These are phyloP conservation scores for Zygoascus meyerae DNA, from an alignment of 1,139 yeast genomes.

Conservation along the genomic window DNA sequence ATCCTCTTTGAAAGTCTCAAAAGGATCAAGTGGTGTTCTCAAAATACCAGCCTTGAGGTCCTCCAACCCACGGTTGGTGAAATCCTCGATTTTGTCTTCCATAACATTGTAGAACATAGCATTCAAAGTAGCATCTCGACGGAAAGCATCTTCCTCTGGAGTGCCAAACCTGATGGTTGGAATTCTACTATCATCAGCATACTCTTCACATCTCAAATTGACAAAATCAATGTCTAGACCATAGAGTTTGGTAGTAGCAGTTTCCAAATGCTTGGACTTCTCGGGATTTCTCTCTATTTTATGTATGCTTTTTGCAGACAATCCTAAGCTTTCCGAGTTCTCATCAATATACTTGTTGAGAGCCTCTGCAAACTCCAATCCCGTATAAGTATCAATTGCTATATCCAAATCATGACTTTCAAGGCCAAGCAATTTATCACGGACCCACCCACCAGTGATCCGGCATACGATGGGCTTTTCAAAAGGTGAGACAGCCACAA, in stretches of 20 bases:
- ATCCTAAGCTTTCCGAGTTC: constrained; percentile 38
- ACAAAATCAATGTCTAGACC: constrained; percentile 88
- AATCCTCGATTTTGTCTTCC: constrained; percentile 68
- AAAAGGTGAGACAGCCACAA: constrained; percentile 20
- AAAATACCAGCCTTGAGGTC: constrained; percentile 68
- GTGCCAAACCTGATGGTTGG: constrained; percentile 74
- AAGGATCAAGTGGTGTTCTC: constrained; percentile 82
- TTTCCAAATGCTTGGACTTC: constrained; percentile 90
- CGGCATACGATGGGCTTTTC: constrained; percentile 47
- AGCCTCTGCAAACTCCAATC: constrained; percentile 74
- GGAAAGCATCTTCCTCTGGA: constrained; percentile 81
- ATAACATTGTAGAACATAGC: constrained; percentile 83
- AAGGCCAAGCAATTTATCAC: constrained; percentile 81
- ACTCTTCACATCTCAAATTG: constrained; percentile 80
- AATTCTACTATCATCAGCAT: constrained; percentile 73
- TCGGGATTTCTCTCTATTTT: constrained; percentile 90
- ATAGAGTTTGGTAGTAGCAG: constrained; percentile 83
- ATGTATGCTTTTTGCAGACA: constrained; percentile 53
- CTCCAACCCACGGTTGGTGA: constrained; percentile 64
- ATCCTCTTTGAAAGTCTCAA: constrained; percentile 83
- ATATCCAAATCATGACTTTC: constrained; percentile 86
- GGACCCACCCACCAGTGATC: constrained; percentile 98
- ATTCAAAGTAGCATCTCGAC: constrained; percentile 90
- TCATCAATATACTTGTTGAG: constrained; percentile 49
- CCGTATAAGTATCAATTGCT: constrained; percentile 77